phyloP scores from a whole-genome alignment of 2,329 filamentous ascomycete species.

The Septoria petroselini region DNA sequence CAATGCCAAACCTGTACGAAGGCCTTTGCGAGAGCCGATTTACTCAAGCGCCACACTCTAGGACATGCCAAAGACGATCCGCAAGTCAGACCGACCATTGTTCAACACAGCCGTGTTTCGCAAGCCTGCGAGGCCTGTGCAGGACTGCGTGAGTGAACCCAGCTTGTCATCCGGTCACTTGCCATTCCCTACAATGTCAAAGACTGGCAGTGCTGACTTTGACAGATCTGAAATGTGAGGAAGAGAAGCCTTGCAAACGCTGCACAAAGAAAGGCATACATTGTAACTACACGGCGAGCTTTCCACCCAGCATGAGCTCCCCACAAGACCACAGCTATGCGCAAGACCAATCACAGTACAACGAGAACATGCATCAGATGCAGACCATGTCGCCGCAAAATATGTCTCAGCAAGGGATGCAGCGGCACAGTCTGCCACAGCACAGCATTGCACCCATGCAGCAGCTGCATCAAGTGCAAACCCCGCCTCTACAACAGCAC shows the following conservation, averaged over 20 bases:
- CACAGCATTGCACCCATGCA: constrained; percentile 22
- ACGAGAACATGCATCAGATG: constrained; percentile 16
- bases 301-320: constrained; percentile 23
- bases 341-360: constrained; percentile 28
- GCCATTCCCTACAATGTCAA: neutral
- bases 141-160: constrained; percentile 37
- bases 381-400: constrained; percentile 13
- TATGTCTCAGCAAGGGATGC: constrained; percentile 9
- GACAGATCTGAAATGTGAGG: constrained; percentile 51
- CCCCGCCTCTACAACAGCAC: constrained; percentile 25
- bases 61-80: constrained; percentile 42
- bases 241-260: constrained; percentile 53
- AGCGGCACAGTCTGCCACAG: constrained; percentile 10
- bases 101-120: constrained; percentile 43
- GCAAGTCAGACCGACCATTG: constrained; percentile 31
- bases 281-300: constrained; percentile 40
- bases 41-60: constrained; percentile 52
- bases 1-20: constrained; percentile 47
- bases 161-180: too few relatives aligned
- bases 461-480: constrained; percentile 29
- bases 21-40: constrained; percentile 49
- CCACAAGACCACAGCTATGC: constrained; percentile 23
- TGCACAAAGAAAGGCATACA: constrained; percentile 50
- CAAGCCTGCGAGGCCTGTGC: constrained; percentile 55
- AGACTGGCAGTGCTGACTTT: neutral